phyloP scores from a whole-genome alignment of 2,329 filamentous ascomycete genomes.

The Curvularia sp. region DNA sequence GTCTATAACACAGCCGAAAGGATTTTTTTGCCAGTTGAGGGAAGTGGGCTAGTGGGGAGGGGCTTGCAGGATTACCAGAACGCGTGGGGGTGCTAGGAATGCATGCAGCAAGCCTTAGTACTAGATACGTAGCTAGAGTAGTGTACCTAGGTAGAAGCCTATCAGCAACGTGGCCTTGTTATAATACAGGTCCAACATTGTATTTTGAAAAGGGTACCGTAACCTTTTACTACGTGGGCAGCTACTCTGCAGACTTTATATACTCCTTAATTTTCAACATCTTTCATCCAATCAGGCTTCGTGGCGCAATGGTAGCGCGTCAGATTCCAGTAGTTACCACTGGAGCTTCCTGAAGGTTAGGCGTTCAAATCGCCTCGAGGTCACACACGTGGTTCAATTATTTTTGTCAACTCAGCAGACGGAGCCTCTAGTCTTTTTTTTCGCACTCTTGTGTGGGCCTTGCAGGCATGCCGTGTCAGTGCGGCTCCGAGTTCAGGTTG shows the following conservation, averaged over 20 bases:
- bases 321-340: constrained; percentile 36
- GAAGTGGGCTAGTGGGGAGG: neutral
- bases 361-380: constrained; percentile 40
- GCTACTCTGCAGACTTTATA: neutral
- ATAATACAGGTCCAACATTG: neutral
- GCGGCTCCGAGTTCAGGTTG: constrained; percentile 6
- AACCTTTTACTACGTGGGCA: too few relatives aligned
- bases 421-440: neutral
- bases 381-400: constrained; percentile 26
- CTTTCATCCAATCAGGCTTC: constrained; percentile 29
- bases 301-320: constrained; percentile 44
- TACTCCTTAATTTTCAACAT: neutral
- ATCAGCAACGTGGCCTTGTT: neutral
- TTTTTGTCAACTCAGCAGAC: neutral
- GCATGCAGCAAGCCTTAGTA: constrained; percentile 6
- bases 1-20: neutral
- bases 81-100: neutral
- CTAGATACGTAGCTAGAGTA: constrained; percentile 4
- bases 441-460: neutral
- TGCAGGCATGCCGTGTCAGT: neutral
- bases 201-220: neutral
- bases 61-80: neutral
- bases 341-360: constrained; percentile 39
- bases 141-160: neutral
- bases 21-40: neutral